Conservation (phyloP, 2,329 filamentous ascomycete species). For the Fusarium sp. region DNA sequence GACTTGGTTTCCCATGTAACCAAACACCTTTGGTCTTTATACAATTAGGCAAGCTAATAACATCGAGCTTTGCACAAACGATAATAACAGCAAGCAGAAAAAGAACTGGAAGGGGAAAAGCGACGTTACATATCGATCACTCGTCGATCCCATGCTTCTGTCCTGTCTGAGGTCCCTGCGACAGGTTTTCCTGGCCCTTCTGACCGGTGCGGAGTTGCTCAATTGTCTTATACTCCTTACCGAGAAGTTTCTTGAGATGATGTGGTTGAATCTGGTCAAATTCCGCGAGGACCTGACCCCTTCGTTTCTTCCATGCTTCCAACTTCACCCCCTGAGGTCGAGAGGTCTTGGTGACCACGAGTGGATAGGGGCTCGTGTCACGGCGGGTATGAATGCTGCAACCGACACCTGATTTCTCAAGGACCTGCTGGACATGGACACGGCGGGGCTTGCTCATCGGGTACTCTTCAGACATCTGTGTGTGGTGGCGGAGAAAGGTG, state of each 20-base stretch:
- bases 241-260: conserved; percentile 5
- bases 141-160: conserved; percentile 8
- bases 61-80: not conserved
- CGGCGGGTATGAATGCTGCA: conserved; percentile 36
- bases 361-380: not conserved
- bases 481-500: conserved; percentile 36
- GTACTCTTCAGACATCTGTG: conserved; percentile 9
- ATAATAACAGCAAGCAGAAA: too few species aligned
- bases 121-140: not conserved
- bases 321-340: not conserved
- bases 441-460: conserved; percentile 24
- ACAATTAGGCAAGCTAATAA: too few species aligned
- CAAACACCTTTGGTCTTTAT: not conserved
- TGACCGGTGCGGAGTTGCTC: not conserved
- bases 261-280: not conserved
- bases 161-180: not conserved
- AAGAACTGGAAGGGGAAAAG: too few species aligned
- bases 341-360: conserved; percentile 42
- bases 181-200: not conserved
- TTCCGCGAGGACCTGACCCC: not conserved
- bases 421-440: conserved; percentile 31
- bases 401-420: conserved; percentile 17
- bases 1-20: not conserved
- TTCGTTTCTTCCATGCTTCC: not conserved
- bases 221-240: not conserved